phyloP scores from a whole-genome alignment of 768 basidiomycete genomes.

The Lactifluus rugatus region DNA sequence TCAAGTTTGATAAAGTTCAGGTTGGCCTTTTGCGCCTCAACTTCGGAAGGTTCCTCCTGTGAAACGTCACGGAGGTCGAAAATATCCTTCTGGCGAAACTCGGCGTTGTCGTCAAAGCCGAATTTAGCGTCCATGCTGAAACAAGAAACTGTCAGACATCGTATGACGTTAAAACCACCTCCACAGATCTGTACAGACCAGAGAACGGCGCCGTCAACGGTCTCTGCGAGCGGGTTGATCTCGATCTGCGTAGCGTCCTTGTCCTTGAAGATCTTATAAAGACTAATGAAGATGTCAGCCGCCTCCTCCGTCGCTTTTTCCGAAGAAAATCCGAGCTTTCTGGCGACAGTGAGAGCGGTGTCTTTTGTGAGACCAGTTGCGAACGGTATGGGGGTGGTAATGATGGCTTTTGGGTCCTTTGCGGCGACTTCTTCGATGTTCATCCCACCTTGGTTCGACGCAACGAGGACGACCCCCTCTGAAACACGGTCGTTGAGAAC shows the following conservation, averaged over 20 bases:
- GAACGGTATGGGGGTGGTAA: conserved; percentile 87
- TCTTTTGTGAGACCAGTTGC: conserved; percentile 66
- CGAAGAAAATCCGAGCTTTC: conserved; percentile 80
- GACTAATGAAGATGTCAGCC: conserved; percentile 85
- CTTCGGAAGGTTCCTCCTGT: conserved; percentile 96
- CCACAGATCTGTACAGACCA: conserved; percentile 51
- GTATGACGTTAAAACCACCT: neutral
- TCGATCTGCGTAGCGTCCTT: conserved; percentile 99
- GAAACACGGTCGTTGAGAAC: conserved; percentile 89
- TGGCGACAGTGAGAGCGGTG: conserved; percentile 70
- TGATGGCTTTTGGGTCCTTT: conserved; percentile 88
- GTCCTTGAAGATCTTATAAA: conserved; percentile 96
- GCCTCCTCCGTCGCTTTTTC: conserved; percentile 69
- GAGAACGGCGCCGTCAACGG: conserved; percentile 82
- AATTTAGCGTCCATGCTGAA: conserved; percentile 98
- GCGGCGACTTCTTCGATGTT: conserved; percentile 99
- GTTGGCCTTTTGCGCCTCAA: conserved; percentile 92
- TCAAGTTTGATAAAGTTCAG: conserved; percentile 99
- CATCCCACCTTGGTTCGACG: conserved; percentile 95
- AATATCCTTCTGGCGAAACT: conserved; percentile 90
- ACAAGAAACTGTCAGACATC: neutral
- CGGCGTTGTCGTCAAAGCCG: conserved; percentile 99
- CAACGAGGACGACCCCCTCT: conserved; percentile 86
- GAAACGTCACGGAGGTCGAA: conserved; percentile 84
- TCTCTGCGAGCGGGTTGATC: conserved; percentile 96